Conservation (phyloP, 345 rosid species). For the Camelina hispida region DNA sequence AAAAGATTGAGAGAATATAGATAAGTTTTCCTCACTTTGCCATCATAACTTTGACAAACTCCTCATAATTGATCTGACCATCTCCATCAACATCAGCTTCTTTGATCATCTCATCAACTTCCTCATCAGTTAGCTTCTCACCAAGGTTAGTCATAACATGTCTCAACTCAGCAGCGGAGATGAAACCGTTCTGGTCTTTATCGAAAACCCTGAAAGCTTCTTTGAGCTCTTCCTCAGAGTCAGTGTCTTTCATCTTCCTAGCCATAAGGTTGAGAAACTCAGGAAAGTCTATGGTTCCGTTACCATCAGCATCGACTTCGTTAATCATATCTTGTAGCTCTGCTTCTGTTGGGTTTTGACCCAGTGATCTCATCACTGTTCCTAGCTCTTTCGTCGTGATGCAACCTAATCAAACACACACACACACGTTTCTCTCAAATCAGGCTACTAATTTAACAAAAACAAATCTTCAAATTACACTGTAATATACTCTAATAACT, state of each 20-base stretch:
- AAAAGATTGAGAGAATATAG: background rate
- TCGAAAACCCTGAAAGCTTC: slow-evolving; percentile 50
- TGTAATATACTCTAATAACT: background rate
- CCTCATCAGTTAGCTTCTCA: slow-evolving; percentile 60
- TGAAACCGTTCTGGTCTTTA: slow-evolving; percentile 49
- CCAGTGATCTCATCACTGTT: slow-evolving; percentile 50
- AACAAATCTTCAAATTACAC: background rate
- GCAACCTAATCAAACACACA: slow-evolving; percentile 34
- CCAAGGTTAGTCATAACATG: slow-evolving; percentile 64
- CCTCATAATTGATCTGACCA: slow-evolving; percentile 50
- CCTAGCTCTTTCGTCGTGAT: slow-evolving; percentile 50
- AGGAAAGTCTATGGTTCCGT: slow-evolving; percentile 61
- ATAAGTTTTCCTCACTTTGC: slow-evolving; percentile 43
- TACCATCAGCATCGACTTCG: slow-evolving; percentile 63
- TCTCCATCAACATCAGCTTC: slow-evolving; percentile 53
- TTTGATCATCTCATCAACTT: slow-evolving; percentile 51
- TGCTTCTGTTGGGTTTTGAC: slow-evolving; percentile 50
- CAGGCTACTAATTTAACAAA: background rate
- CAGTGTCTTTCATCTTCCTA: slow-evolving; percentile 60
- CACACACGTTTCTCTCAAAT: background rate
- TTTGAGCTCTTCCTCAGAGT: slow-evolving; percentile 48
- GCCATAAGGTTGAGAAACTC: slow-evolving; percentile 67
- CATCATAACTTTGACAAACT: slow-evolving; percentile 52
- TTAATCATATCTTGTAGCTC: slow-evolving; percentile 50
- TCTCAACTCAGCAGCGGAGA: slow-evolving; percentile 54